A percentile compares a stretch with the other conserved stretches of the same genome.
These are phyloP conservation scores for Biscogniauxia mediterranea DNA, from an alignment of 2,329 filamentous ascomycete genomes.

Conservation along the genomic window DNA sequence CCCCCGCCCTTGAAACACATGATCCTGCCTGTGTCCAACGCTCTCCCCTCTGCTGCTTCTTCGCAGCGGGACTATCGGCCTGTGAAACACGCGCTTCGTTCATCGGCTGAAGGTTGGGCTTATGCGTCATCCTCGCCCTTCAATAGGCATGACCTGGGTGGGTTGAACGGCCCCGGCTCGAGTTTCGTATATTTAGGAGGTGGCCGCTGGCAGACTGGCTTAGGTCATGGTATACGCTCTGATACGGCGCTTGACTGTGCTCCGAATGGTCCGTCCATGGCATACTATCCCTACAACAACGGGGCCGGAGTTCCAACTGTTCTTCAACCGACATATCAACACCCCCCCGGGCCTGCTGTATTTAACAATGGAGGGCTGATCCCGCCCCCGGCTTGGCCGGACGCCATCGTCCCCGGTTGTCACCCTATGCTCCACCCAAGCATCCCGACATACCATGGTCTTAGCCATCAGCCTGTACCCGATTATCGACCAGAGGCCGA, in stretches of 20 bases:
- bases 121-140: conserved; percentile 17
- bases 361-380: conserved; percentile 41
- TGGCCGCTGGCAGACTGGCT: conserved; percentile 19
- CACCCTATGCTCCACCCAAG: conserved; percentile 33
- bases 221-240: conserved; percentile 19
- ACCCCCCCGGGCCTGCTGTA: conserved; percentile 37
- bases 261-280: conserved; percentile 23
- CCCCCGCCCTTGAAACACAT: conserved; percentile 82
- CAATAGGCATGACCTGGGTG: conserved; percentile 16
- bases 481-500: conserved; percentile 28
- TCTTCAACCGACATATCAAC: conserved; percentile 35
- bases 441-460: conserved; percentile 34
- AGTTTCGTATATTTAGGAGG: conserved; percentile 13
- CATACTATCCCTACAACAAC: conserved; percentile 29
- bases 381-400: conserved; percentile 38
- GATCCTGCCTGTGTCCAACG: conserved; percentile 59
- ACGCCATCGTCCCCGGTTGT: conserved; percentile 33
- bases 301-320: conserved; percentile 30
- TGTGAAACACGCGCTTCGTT: conserved; percentile 14
- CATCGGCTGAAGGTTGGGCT: conserved; percentile 23
- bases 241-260: conserved; percentile 26
- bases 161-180: conserved; percentile 17
- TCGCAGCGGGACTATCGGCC: conserved; percentile 24
- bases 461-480: conserved; percentile 26
- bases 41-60: conserved; percentile 33